Evolutionary conservation across 2,329 filamentous ascomycete species (phyloP), one percentile per base, ranked within the genome.

Genomic region (Aspergillus pseudoterreus): DNA sequence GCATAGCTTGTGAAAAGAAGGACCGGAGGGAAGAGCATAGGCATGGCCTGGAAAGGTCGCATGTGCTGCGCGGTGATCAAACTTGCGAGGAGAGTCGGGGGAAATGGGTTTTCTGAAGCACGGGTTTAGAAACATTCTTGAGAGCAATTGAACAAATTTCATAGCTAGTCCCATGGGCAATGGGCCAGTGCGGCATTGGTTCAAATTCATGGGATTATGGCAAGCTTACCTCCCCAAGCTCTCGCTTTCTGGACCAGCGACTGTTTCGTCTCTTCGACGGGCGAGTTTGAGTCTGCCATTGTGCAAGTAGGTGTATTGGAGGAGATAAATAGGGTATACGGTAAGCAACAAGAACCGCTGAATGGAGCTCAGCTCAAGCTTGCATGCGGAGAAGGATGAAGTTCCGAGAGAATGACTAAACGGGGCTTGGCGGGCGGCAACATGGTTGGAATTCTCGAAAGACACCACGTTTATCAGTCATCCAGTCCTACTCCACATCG

Each of bases 1-100:
- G 87, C 72, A 63, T 87, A 88, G 51, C 81, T 81, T 47, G 80
- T 80, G 71, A 87, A 85, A 52, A 87, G 76, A 3, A 88, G 75
- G 50, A 85, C 72, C 2, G 84, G 84, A 4, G 84, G 80, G 65
- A 88, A 87, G 56, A 85, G 69, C 79, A 88, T 84, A 4, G 85
- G 85, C 0, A 88, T 73, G 6, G 76, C 64, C 64, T 85, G 83
- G 68, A 85, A 83, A 6, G 85, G 85, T n/a, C 82, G 82, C 41
- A 80, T 74, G 72, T 87, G 82, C 61, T 87, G 82, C 10, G 84
- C 82, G 38, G 83, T 80, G 58, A 87, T 80, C 41, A 88, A 74
- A 8, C 84, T 85, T 51, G 85, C 85, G 41, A 86, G 79, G 11
- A 85, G 69, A 10, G 81, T 84, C 21, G 85, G 81, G 2, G 85